These are phyloP conservation scores for Fusarium sulawesiense DNA, from an alignment of 2,329 filamentous ascomycete species.

Conservation along the genomic window DNA sequence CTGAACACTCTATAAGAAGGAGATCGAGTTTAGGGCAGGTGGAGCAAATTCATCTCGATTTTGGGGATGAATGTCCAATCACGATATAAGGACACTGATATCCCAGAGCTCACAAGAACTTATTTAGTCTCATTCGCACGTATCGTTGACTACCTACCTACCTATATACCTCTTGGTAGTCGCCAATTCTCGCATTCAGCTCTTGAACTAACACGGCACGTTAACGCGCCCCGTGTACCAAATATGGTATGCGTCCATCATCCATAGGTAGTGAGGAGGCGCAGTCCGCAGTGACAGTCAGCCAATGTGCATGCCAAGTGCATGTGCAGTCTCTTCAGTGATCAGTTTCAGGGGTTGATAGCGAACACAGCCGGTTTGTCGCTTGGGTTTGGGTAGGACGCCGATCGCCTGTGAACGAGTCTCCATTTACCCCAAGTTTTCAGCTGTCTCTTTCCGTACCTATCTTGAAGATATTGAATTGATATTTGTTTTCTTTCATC, in stretches of 20 bases:
- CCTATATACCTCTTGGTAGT: background rate
- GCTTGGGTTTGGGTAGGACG: background rate
- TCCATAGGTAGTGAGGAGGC: background rate
- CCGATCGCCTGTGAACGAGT: constrained; percentile 4
- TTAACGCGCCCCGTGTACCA: constrained; percentile 12
- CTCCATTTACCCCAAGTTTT: background rate
- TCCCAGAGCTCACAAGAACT: background rate
- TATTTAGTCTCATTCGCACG: background rate
- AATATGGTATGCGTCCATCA: background rate
- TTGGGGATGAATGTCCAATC: constrained; percentile 10
- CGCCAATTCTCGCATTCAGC: background rate
- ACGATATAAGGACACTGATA: background rate
- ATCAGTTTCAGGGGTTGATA: constrained; percentile 1
- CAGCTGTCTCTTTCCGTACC: background rate
- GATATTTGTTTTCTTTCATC: background rate
- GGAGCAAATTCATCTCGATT: background rate
- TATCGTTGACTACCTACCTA: background rate
- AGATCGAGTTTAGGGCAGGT: background rate
- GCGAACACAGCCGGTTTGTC: background rate
- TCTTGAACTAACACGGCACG: background rate
- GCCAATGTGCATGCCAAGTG: background rate
- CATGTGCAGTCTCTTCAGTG: constrained; percentile 5
- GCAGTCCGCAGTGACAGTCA: background rate
- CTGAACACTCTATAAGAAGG: background rate
- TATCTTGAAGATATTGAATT: background rate